Evolutionary conservation across 1,139 yeast genomes (phyloP), one percentile per base, ranked within the genome.

Genomic region (Yamadazyma oceani): DNA sequence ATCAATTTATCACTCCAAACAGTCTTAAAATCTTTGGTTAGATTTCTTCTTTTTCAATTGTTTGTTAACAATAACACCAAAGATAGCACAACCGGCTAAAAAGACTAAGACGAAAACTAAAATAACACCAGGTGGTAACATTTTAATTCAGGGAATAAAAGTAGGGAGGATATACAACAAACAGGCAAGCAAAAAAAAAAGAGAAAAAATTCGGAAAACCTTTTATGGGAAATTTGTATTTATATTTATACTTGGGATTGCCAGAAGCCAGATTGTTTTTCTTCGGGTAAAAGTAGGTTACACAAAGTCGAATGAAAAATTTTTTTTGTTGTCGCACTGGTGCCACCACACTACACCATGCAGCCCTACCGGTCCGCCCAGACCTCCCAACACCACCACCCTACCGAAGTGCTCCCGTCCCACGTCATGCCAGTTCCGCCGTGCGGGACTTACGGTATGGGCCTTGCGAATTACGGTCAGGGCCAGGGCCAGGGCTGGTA

Each of bases 111-210:
- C 69, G 59, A 71, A 71, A 50, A 71, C 77, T 55, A 71, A 62
- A 55, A 71, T 71, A 65, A 71, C 77, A 65, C 77, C 77, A 32
- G 75, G 57, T 57, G 77, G 77, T 43, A 71, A 65, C 77, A 71
- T 71, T 53, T 48, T 57, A 24, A 27, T 27, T 27, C 30, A 27
- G 30, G 30, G 30, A 27, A 27, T 27, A 27, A 27, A 27, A 27
- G 30, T 27, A 27, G 30, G 30, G 30, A 27, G 30, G 21, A 16
- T 27, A 27, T 13, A 27, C 30, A 27, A 16, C 6, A 27, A 26
- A 32, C 30, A 36, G 16, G 16, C 4, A 27, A 26, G 31, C 30
- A 36, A 37, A 15, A 31, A 33, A 28, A 31, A 33, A 37, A 35
- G 35, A 33, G 31, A 32, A 41, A 42, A 39, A 26, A 22, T 31